These are phyloP conservation scores for Peronospora tabacina DNA, from an alignment of 352 stramenopile species.

Conservation along the genomic window DNA sequence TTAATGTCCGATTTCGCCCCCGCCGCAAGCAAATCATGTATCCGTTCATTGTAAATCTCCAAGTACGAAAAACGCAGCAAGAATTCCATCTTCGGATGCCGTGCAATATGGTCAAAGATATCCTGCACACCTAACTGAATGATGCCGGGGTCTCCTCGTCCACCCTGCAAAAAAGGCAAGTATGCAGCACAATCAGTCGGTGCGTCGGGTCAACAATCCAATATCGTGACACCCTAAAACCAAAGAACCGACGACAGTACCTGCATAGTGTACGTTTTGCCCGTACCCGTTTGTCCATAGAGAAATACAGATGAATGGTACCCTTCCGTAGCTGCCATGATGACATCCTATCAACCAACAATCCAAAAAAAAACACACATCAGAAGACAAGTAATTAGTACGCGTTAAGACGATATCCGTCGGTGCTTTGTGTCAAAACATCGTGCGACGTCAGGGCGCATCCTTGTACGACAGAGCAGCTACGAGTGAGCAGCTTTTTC, in stretches of 20 bases:
- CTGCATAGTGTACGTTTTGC: conserved; percentile 82
- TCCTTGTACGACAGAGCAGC: conserved; percentile 23
- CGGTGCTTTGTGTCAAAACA: conserved; percentile 10
- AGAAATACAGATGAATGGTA: conserved; percentile 86
- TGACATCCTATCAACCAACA: conserved; percentile 35
- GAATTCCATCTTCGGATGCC: conserved; percentile 50
- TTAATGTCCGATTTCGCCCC: conserved; percentile 63
- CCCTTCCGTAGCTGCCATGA: conserved; percentile 61
- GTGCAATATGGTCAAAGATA: conserved; percentile 79
- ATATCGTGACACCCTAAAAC: not conserved
- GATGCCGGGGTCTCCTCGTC: conserved; percentile 56
- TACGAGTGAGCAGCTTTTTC: conserved; percentile 3
- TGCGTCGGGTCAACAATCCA: conserved; percentile 13
- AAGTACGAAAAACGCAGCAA: conserved; percentile 90
- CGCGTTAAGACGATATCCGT: not conserved
- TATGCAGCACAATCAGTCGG: conserved; percentile 23
- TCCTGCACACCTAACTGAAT: conserved; percentile 83
- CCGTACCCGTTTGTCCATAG: conserved; percentile 89
- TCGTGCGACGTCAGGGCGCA: conserved; percentile 15
- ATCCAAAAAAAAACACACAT: not conserved
- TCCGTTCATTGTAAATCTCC: conserved; percentile 98
- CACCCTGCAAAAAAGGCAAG: conserved; percentile 21
- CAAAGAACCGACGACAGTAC: conserved; percentile 21
- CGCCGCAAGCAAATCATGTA: conserved; percentile 91
- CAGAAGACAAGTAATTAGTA: not conserved